Evolutionary conservation across 1,139 yeast species (phyloP).

Genomic region (Waltiozyma sp.): DNA sequence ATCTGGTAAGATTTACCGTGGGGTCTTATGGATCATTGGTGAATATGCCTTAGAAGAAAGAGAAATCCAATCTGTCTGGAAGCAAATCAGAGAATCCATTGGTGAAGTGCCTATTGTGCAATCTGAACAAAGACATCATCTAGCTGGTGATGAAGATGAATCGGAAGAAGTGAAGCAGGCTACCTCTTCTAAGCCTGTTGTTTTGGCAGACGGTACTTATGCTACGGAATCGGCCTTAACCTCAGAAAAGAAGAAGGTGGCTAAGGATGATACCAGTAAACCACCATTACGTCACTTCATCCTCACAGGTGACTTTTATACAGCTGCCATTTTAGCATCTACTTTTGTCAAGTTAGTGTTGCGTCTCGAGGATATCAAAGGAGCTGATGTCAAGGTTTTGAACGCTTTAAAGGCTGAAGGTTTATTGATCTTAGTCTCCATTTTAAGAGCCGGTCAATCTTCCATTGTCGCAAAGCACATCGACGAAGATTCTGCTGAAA

Average conservation of each 20-base stretch:
- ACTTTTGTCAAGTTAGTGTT: constrained; percentile 83
- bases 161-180: constrained; percentile 28
- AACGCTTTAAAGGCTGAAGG: constrained; percentile 95
- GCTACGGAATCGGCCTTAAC: constrained; percentile 90
- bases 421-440: constrained; percentile 80
- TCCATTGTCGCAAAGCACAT: constrained; percentile 62
- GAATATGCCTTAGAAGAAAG: constrained; percentile 71
- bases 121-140: constrained; percentile 46
- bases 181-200: constrained; percentile 52
- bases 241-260: constrained; percentile 19
- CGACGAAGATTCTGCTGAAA: constrained; percentile 92
- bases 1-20: constrained; percentile 87
- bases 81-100: constrained; percentile 65
- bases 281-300: constrained; percentile 79
- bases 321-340: constrained; percentile 80
- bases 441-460: constrained; percentile 84
- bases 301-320: constrained; percentile 80
- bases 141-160: constrained; percentile 24
- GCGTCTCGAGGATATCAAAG: constrained; percentile 54
- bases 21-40: constrained; percentile 93
- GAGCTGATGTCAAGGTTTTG: constrained; percentile 37
- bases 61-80: constrained; percentile 81
- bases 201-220: constrained; percentile 96
- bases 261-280: constrained; percentile 29
- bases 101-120: constrained; percentile 90